Base-by-base conservation (phyloP, 768 basidiomycete species). In the Punctularia strigosozonata region DNA sequence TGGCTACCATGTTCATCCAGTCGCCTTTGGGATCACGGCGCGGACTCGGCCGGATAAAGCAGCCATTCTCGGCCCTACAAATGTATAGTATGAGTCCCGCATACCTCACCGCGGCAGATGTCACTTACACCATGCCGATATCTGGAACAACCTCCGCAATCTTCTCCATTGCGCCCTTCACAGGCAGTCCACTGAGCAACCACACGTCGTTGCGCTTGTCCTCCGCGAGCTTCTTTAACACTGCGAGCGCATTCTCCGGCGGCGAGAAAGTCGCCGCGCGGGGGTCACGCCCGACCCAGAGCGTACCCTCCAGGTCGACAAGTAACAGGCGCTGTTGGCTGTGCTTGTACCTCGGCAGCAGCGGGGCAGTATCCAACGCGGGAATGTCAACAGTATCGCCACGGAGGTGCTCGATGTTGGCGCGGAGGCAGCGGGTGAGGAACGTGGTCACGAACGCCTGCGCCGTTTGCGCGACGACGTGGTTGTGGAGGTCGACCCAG, bases 401-500 rank as follows among this genome's bases (percentile, higher is more conserved):
- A 41, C 61, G 61, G 17, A 63, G 60, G 45, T 85, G 83, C 43
- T 87, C 83, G 7, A 74, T 71, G 52, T 84, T 69, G 23, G 80
- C 75, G 34, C 84, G 79, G 20, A 86, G 51, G 48, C 75, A 77
- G 13, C 86, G 73, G 4, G 71, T 78, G 45, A 89, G 71, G 73
- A 89, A 89, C 4, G 76, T 71, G 3, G 69, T 82, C 30, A 80
- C 79, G 55, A 89, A 91, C 0, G 80, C 68, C 50, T 91, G 88
- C 0, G 88, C 86, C 0, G 82, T 88, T 53, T 91, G 89, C 0
- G 83, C 83, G 10, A 76, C 75, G 37, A 91, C 88, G 46, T 91
- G 88, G 44, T 73, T 76, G 55, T 90, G 84, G 0, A 91, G 64
- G 42, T 91, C 88, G 60, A 80, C 75, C 87, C 87, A 90, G 4